phyloP scores from a whole-genome alignment of 202 grass and related monocot species.

The Zizania palustris region DNA sequence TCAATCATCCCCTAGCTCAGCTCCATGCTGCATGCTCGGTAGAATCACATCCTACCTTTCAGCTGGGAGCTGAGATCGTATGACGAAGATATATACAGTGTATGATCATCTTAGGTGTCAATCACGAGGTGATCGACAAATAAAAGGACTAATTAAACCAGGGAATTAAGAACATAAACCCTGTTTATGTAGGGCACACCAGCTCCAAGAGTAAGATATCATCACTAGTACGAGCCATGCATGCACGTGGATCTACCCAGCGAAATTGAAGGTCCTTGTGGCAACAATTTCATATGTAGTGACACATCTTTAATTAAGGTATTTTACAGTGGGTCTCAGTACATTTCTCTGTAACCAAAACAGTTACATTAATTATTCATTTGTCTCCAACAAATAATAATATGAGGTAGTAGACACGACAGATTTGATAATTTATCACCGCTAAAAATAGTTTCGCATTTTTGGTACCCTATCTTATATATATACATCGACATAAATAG shows the following conservation, averaged over 20 bases:
- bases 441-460: no score
- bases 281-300: not conserved
- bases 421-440: no score
- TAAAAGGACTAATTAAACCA: conserved; percentile 28
- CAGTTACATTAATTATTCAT: not conserved
- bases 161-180: conserved; percentile 1
- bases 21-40: not conserved
- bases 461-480: no score
- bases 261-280: not conserved
- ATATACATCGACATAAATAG: no score
- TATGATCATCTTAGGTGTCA: conserved; percentile 33
- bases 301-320: not conserved
- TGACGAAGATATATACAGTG: conserved; percentile 46
- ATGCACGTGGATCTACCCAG: not conserved
- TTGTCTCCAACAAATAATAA: not conserved
- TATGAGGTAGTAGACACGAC: no score
- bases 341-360: not conserved
- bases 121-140: conserved; percentile 35
- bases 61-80: conserved; percentile 35
- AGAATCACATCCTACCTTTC: conserved; percentile 46
- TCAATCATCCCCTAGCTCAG: conserved; percentile 46
- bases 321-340: not conserved
- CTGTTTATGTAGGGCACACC: not conserved
- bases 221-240: not conserved
- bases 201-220: not conserved